Conservation (phyloP, 805 yeast genomes). For the Sugiyamaella smithiae region DNA sequence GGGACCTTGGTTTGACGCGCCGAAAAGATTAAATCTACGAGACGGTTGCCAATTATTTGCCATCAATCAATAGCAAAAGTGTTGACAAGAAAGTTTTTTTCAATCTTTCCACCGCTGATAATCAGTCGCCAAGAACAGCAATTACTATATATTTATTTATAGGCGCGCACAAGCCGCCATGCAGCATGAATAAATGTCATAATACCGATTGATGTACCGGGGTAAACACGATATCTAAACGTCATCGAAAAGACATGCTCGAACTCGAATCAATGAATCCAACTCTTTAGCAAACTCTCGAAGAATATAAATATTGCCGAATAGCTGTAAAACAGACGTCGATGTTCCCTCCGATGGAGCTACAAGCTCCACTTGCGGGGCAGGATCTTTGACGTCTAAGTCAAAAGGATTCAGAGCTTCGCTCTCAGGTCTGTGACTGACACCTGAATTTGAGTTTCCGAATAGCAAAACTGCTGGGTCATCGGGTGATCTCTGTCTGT, state of each 20-base stretch:
- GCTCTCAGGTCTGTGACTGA: not conserved
- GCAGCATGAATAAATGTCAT: no score
- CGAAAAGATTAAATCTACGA: constrained; percentile 1
- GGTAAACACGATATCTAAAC: no score
- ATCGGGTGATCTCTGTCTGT: not conserved
- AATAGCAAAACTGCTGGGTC: constrained; percentile 1
- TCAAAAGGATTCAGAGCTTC: not conserved
- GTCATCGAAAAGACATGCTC: constrained; percentile 24
- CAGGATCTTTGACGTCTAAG: not conserved
- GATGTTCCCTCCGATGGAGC: constrained; percentile 4
- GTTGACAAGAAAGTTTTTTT: no score
- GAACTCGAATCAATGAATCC: constrained; percentile 28
- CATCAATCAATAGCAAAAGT: no score
- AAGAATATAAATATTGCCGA: constrained; percentile 26
- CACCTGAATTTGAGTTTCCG: not conserved
- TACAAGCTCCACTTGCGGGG: not conserved
- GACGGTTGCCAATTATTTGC: not conserved
- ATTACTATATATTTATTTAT: no score
- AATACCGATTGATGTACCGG: no score
- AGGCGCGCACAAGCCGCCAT: no score
- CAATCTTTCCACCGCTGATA: no score
- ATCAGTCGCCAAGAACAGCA: no score
- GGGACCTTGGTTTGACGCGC: not conserved
- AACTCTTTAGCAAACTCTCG: constrained; percentile 31
- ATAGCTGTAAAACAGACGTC: constrained; percentile 21